A percentile compares a stretch with the other conserved stretches of the same genome.
phyloP scores from a whole-genome alignment of 352 stramenopile species.

The Phytophthora boehmeriae region DNA sequence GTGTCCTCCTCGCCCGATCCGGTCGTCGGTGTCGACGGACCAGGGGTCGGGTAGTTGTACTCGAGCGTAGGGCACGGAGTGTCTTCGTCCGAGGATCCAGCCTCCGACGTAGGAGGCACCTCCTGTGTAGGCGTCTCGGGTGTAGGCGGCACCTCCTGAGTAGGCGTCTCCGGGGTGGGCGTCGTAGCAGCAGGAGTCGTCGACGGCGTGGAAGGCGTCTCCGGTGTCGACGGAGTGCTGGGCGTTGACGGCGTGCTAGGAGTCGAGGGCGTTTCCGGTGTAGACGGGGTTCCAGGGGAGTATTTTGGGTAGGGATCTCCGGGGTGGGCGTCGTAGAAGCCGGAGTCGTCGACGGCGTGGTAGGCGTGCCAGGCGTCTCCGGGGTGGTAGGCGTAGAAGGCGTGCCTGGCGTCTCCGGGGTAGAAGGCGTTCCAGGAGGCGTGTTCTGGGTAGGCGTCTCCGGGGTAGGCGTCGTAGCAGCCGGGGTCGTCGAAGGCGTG shows the following conservation, averaged over 20 bases:
- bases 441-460: neutral
- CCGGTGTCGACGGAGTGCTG: no score
- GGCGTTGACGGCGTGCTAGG: no score
- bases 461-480: constrained; percentile 1
- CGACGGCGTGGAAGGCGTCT: constrained; percentile 1
- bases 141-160: neutral
- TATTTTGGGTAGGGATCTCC: constrained; percentile 2
- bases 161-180: constrained; percentile 5
- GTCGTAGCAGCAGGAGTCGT: constrained; percentile 4
- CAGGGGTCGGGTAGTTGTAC: constrained; percentile 27
- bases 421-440: neutral
- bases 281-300: neutral
- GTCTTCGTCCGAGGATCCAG: constrained; percentile 19
- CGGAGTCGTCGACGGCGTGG: constrained; percentile 7
- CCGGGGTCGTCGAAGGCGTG: constrained; percentile 2
- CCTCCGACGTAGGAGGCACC: neutral
- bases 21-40: constrained; percentile 9
- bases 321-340: constrained; percentile 4
- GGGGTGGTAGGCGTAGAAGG: neutral
- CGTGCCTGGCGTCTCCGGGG: constrained; percentile 5
- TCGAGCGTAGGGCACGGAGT: constrained; percentile 28
- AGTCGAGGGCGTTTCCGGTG: constrained; percentile 13
- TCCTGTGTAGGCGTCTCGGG: constrained; percentile 10
- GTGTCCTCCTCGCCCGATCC: constrained; percentile 23
- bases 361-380: neutral